Base-by-base conservation (phyloP, 257 asterid genomes). In the Agastache rugosa region DNA sequence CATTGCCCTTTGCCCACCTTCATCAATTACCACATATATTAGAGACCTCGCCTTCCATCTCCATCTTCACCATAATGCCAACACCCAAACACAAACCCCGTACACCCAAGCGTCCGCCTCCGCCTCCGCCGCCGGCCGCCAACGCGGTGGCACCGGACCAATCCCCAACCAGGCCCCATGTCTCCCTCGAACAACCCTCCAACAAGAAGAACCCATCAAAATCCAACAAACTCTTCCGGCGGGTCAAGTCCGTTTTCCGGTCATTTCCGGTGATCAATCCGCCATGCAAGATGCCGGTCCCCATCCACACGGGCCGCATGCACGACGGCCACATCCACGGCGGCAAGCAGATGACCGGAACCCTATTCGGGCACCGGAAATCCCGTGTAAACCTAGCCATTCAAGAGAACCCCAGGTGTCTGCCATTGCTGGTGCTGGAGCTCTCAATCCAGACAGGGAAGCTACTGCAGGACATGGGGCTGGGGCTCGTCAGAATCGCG, bases 401-500 rank as follows among this genome's bases (percentile, higher is more conserved):
- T 29, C 98, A 93, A 44, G 97, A 93, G 58, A 91, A 88, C 67
- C 85, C 98, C 0, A 75, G 91, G 67, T 82, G 97, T 42, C 76
- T 87, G 22, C 98, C 98, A 0, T 44, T 80, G 81, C 82, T 93
- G 0, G 89, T 93, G 35, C 91, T 93, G 1, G 98, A 93, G 59
- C 88, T 93, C 0, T 93, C 96, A 0, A 86, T 91, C 12, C 93
- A 89, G 14, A 91, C 98, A 0, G 97, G 96, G 31, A 91, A 89
- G 66, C 89, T 93, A 0, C 93, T 93, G 5, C 96, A 93, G 53
- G 97, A 93, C 0, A 93, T 91, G 98, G 97, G 98, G 3, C 63
- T 84, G 7, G 98, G 98, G 34, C 84, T 91, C 1, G 94, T 93
- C 0, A 19, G 98, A 55, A 88, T 93, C 37, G 98, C 98, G 1